Base-by-base conservation (phyloP, 192 early-diverging fungal species). In the Umbelopsis ramanniana region DNA sequence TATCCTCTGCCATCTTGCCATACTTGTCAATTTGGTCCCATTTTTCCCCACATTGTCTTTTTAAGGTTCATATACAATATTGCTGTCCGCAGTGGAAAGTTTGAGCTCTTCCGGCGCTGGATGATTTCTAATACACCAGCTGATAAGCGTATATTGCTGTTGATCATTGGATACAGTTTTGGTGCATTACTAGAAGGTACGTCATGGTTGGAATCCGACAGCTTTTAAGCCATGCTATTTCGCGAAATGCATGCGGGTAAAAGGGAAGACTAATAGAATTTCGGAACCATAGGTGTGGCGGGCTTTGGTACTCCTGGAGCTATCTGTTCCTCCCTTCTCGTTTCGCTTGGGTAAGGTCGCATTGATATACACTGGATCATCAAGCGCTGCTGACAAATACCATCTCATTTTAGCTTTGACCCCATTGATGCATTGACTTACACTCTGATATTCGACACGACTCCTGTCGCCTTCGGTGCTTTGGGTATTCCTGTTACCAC, bases 401-500 rank as follows among this genome's bases (percentile, higher is more conserved):
- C 21, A 14, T 10, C 11, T 21, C 26, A 14, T 40, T 48, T 5
- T 38, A 76, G 75, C 12, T 81, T 81, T 66, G 79, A 81, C 15
- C 79, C 79, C 4, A 26, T 67, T 8, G 74, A 81, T 54, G 79
- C 79, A 2, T 63, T 81, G n/a, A 55, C 52, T 1, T 76, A 71
- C 15, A 76, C 75, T 6, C 57, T 81, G 5, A 53, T 81, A 15
- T 81, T 81, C 67, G 79, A 81, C 26, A 81, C 79, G 0, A 76
- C 75, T 6, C 73, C 73, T 17, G 77, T 74, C 50, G 77, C 73
- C 50, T 75, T 75, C 46, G 77, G 77, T 68, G 79, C 79, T 48
- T 53, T 81, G 0, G 79, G 79, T 52, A 76, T 81, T 43, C 75
- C 79, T 26, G 75, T 81, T n/a, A 81, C 79, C 14, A 81, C 79